These are phyloP conservation scores for Aspergillus phoenicis DNA, from an alignment of 2,329 filamentous ascomycete genomes.

Conservation along the genomic window DNA sequence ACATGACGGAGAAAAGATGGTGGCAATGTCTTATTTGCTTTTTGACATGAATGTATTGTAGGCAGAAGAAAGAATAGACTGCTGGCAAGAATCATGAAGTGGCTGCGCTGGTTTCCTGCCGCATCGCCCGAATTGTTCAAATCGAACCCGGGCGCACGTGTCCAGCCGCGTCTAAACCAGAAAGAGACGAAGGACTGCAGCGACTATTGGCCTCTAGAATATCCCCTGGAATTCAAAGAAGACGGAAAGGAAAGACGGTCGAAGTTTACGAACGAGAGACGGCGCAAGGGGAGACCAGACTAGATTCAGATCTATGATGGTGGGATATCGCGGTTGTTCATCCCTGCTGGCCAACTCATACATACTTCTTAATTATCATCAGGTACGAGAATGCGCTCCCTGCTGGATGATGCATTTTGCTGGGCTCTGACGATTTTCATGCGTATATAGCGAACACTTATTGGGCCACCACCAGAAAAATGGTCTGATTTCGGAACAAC, in stretches of 20 bases:
- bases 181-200: not conserved
- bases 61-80: not conserved
- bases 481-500: not conserved
- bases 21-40: not conserved
- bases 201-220: conserved; percentile 6
- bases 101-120: not conserved
- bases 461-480: not conserved
- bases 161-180: not conserved
- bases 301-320: not conserved
- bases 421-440: not conserved
- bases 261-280: not conserved
- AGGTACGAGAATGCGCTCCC: not conserved
- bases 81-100: not conserved
- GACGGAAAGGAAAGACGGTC: not conserved
- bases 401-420: not conserved
- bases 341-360: not conserved
- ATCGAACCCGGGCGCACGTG: not conserved
- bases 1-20: not conserved
- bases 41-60: not conserved
- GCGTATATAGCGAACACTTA: no score
- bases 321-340: not conserved
- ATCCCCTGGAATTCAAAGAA: conserved; percentile 2
- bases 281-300: not conserved
- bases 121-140: not conserved
- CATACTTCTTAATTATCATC: not conserved